These are phyloP conservation scores for Colletotrichum lindemuthianum DNA, from an alignment of 2,329 filamentous ascomycete genomes.

Conservation along the genomic window DNA sequence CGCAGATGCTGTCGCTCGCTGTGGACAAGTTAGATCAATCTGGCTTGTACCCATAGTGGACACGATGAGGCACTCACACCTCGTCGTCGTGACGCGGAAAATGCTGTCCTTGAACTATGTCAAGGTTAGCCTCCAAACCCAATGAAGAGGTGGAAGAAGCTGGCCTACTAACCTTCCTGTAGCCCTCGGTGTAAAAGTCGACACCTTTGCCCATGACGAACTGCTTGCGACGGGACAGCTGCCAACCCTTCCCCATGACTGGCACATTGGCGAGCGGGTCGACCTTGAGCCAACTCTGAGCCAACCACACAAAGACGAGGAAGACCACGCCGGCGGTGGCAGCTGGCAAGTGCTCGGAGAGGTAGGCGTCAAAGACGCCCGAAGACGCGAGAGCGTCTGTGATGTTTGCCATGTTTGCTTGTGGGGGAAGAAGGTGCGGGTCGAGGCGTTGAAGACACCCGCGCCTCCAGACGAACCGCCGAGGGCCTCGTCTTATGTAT, in stretches of 20 bases:
- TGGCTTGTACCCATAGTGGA: background rate
- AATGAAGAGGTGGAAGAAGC: background rate
- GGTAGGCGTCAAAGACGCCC: constrained; percentile 10
- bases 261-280: constrained; percentile 27
- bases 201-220: constrained; percentile 5
- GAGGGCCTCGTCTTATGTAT: background rate
- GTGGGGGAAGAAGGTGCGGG: background rate
- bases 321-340: constrained; percentile 21
- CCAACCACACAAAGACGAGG: constrained; percentile 13
- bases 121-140: constrained; percentile 2
- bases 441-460: background rate
- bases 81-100: constrained; percentile 43
- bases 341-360: constrained; percentile 11
- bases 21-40: background rate
- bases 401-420: constrained; percentile 16
- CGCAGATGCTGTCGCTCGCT: constrained; percentile 42
- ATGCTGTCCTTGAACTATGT: constrained; percentile 44
- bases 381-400: constrained; percentile 7
- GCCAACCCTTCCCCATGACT: constrained; percentile 3
- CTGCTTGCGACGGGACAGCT: constrained; percentile 11
- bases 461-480: constrained; percentile 1
- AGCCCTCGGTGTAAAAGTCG: constrained; percentile 25
- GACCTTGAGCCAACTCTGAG: constrained; percentile 22
- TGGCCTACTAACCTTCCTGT: constrained; percentile 7
- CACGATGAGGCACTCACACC: constrained; percentile 28